Percentiles rank a stretch among this genome's conserved stretches.
Evolutionary conservation across 2,329 filamentous ascomycete species (phyloP).

Genomic region (Aspergillus sclerotialis): DNA sequence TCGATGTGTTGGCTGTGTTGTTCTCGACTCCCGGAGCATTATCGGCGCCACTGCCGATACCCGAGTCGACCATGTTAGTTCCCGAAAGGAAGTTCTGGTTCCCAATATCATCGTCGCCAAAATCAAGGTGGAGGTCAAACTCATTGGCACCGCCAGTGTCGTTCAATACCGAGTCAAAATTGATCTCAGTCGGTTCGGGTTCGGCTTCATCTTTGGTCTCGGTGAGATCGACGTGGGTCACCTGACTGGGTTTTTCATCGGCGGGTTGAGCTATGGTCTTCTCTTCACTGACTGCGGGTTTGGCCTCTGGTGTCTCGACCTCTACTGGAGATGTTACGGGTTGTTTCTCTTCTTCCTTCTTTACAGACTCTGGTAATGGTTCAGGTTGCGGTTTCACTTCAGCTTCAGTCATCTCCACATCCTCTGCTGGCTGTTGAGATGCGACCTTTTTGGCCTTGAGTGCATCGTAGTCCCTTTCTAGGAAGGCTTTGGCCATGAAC

Average conservation of each 20-base stretch:
- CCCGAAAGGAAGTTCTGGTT: conserved; percentile 33
- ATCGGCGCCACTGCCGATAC: conserved; percentile 12
- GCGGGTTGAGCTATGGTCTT: conserved; percentile 9
- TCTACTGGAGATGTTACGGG: neutral
- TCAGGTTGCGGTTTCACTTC: conserved; percentile 11
- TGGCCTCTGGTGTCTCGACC: conserved; percentile 13
- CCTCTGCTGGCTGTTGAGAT: conserved; percentile 16
- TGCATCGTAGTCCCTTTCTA: conserved; percentile 36
- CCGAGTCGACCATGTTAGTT: conserved; percentile 18
- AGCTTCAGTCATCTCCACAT: conserved; percentile 23
- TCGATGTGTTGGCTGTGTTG: conserved; percentile 21
- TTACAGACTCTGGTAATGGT: neutral
- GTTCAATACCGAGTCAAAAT: conserved; percentile 36
- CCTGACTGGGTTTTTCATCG: conserved; percentile 5
- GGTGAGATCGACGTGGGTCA: conserved; percentile 3
- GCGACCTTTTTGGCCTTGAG: conserved; percentile 25
- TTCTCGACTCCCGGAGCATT: conserved; percentile 25
- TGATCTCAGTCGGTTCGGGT: conserved; percentile 25
- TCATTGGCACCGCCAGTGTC: conserved; percentile 25
- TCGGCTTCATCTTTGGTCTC: conserved; percentile 16
- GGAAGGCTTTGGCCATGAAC: conserved; percentile 38
- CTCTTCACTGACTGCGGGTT: conserved; percentile 10
- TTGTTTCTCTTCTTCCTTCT: neutral
- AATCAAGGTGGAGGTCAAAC: conserved; percentile 34
- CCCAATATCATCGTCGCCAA: conserved; percentile 31